Percentiles rank a stretch among this genome's conserved stretches.
phyloP scores from a whole-genome alignment of 495 filamentous ascomycete genomes.

The Penicillium flavigenum region DNA sequence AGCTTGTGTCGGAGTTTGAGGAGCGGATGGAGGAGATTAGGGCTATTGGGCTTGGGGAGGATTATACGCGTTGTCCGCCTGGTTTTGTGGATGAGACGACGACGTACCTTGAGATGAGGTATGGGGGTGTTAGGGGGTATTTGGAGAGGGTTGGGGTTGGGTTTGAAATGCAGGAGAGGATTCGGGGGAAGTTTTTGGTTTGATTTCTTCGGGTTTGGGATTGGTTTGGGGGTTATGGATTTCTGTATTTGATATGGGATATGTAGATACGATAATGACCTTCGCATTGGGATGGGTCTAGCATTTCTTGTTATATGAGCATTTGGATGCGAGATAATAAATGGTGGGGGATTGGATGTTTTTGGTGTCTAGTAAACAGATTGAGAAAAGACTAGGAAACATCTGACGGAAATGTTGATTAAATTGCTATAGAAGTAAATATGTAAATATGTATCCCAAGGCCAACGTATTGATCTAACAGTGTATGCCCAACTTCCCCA shows the following conservation, averaged over 20 bases:
- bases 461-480: neutral
- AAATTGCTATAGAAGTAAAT: neutral
- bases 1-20: conserved; percentile 59
- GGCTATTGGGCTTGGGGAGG: conserved; percentile 63
- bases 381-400: neutral
- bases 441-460: neutral
- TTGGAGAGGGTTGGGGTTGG: conserved; percentile 58
- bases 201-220: conserved; percentile 3
- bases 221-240: conserved; percentile 1
- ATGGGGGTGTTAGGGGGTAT: conserved; percentile 64
- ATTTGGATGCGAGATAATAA: neutral
- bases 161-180: conserved; percentile 33
- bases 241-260: conserved; percentile 16
- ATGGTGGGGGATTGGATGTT: neutral
- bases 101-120: conserved; percentile 50
- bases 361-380: neutral
- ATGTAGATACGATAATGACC: conserved; percentile 25
- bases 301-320: neutral
- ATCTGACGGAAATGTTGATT: neutral
- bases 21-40: conserved; percentile 65
- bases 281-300: conserved; percentile 3
- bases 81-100: conserved; percentile 54
- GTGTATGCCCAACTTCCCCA: conserved; percentile 1
- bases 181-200: conserved; percentile 31
- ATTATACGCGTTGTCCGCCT: conserved; percentile 62